Conservation (phyloP, 345 rosid species). For the Excoecaria agallocha region DNA sequence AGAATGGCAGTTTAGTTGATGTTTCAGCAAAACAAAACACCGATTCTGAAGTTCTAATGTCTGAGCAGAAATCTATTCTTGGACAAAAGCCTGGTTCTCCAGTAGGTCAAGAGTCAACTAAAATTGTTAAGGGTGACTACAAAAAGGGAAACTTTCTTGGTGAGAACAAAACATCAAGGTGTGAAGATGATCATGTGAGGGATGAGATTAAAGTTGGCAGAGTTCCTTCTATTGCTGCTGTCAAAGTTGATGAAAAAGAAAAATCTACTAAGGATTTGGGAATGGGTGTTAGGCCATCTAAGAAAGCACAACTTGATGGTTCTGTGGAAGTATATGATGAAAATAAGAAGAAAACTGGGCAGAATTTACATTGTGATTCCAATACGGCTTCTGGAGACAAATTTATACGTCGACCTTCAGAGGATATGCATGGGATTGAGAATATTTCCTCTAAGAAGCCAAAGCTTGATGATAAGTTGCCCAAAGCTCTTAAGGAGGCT, state of each 20-base stretch:
- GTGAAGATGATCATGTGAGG: conserved; percentile 21
- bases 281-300: conserved; percentile 41
- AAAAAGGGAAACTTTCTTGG: background rate
- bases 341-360: conserved; percentile 27
- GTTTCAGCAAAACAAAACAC: conserved; percentile 20
- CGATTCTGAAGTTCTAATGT: conserved; percentile 14
- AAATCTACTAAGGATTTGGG: conserved; percentile 27
- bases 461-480: conserved; percentile 39
- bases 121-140: background rate
- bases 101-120: background rate
- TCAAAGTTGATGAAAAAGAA: conserved; percentile 31
- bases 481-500: conserved; percentile 18
- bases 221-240: conserved; percentile 5
- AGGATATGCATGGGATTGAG: conserved; percentile 22
- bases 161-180: background rate
- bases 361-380: conserved; percentile 24
- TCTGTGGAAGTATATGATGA: conserved; percentile 25
- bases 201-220: conserved; percentile 23
- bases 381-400: conserved; percentile 18
- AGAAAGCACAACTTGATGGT: conserved; percentile 50
- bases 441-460: conserved; percentile 29
- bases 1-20: conserved; percentile 24
- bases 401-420: conserved; percentile 21
- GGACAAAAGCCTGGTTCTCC: conserved; percentile 25
- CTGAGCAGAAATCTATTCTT: conserved; percentile 16